These are phyloP conservation scores for Cyclotella baltica DNA, from an alignment of 108 stramenopile genomes.

Conservation along the genomic window DNA sequence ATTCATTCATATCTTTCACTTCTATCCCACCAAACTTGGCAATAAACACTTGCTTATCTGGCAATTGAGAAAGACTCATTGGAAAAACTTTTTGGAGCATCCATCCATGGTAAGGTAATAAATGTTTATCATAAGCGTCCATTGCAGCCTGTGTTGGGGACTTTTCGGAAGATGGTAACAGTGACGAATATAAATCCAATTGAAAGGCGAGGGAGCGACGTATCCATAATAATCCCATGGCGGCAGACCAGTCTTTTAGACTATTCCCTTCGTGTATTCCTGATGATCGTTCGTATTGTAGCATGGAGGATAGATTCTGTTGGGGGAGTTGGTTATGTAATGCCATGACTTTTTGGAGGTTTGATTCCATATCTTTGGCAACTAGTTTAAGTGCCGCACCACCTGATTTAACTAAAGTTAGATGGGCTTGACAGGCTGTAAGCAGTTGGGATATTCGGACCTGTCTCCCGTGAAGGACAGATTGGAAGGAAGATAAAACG, in stretches of 20 bases:
- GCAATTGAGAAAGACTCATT: slow-evolving; percentile 53
- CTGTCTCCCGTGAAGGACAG: slow-evolving; percentile 46
- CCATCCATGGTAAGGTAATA: slow-evolving; percentile 55
- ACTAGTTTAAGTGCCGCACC: slow-evolving; percentile 46
- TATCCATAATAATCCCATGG: slow-evolving; percentile 73
- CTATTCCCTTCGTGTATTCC: slow-evolving; percentile 53
- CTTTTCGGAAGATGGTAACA: slow-evolving; percentile 24
- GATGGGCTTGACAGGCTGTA: slow-evolving; percentile 56
- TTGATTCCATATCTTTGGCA: slow-evolving; percentile 62
- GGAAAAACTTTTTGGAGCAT: slow-evolving; percentile 56
- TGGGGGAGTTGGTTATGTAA: slow-evolving; percentile 23
- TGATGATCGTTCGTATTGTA: slow-evolving; percentile 44
- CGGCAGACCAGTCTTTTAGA: slow-evolving; percentile 62
- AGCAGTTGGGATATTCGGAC: slow-evolving; percentile 54
- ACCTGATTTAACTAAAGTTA: slow-evolving; percentile 45
- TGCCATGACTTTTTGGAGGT: slow-evolving; percentile 57
- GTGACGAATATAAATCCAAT: slow-evolving; percentile 49
- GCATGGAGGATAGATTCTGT: slow-evolving; percentile 26
- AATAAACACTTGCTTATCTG: slow-evolving; percentile 42
- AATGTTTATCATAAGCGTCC: slow-evolving; percentile 43
- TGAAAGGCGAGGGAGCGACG: slow-evolving; percentile 65
- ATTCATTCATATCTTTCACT: slow-evolving; percentile 36
- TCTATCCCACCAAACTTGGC: slow-evolving; percentile 56
- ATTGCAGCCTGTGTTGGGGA: slow-evolving; percentile 45
- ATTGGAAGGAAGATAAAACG: slow-evolving; percentile 36